These are phyloP conservation scores for Magnaporthiopsis incrustans DNA, from an alignment of 2,329 filamentous ascomycete genomes.

Conservation along the genomic window DNA sequence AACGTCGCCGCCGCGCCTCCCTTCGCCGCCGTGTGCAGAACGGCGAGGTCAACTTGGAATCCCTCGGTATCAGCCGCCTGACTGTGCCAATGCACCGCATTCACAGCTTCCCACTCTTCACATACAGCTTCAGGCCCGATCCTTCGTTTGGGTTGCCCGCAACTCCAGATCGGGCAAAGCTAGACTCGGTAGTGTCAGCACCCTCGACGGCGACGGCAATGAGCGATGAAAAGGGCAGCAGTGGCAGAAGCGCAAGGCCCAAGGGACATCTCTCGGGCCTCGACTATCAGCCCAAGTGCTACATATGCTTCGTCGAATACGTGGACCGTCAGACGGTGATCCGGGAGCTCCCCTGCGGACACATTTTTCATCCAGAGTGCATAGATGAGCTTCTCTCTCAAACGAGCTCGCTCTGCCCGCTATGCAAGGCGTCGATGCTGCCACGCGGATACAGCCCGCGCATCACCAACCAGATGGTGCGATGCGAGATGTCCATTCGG, in stretches of 20 bases:
- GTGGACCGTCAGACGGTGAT: constrained; percentile 62
- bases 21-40: constrained; percentile 63
- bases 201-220: neutral
- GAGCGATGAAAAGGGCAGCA: constrained; percentile 5
- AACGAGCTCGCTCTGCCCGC: constrained; percentile 78
- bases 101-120: constrained; percentile 68
- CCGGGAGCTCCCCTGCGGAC: constrained; percentile 78
- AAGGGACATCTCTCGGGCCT: constrained; percentile 12
- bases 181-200: neutral
- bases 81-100: constrained; percentile 67
- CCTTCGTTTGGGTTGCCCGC: neutral
- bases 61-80: constrained; percentile 73
- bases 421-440: constrained; percentile 80
- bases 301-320: constrained; percentile 85
- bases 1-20: constrained; percentile 59
- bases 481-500: constrained; percentile 64
- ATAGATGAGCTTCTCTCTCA: constrained; percentile 76
- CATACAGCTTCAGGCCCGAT: constrained; percentile 53
- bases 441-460: constrained; percentile 58
- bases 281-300: constrained; percentile 71
- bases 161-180: neutral
- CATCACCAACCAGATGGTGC: constrained; percentile 81
- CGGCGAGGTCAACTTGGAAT: constrained; percentile 81
- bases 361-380: constrained; percentile 90
- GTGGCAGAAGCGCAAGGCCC: constrained; percentile 12